Conservation (phyloP, 139 green algal species). For the Chlamydomonas incerta region DNA sequence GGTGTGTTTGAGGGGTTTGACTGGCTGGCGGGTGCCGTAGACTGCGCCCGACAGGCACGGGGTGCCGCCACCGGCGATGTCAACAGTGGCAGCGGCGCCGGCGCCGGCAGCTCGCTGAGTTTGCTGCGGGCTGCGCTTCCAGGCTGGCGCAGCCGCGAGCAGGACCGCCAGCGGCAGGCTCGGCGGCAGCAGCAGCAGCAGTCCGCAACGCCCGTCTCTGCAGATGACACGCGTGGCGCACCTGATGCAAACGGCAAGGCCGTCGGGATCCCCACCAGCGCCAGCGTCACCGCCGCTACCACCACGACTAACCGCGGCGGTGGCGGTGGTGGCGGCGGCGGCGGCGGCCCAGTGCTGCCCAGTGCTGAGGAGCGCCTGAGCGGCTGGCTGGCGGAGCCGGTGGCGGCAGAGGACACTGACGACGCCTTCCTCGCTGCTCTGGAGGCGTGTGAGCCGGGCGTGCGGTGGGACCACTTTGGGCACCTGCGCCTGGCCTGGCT, state of each 20-base stretch:
- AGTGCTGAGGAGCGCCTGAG: not conserved
- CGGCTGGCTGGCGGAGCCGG: constrained; percentile 4
- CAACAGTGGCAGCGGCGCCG: no score
- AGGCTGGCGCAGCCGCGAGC: not conserved
- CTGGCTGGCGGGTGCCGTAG: not conserved
- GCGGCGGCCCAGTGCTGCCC: no score
- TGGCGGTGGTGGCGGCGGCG: no score
- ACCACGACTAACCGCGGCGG: no score
- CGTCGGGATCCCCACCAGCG: no score
- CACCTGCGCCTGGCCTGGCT: constrained; percentile 47
- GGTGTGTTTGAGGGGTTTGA: not conserved
- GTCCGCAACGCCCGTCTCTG: no score
- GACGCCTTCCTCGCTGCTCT: constrained; percentile 21
- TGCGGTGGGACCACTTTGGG: constrained; percentile 31
- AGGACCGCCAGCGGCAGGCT: no score
- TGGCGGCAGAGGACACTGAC: not conserved
- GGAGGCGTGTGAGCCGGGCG: constrained; percentile 4
- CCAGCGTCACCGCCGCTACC: no score
- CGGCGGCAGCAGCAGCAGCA: no score
- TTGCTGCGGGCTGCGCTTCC: not conserved
- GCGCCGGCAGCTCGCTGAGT: not conserved
- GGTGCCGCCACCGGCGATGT: no score
- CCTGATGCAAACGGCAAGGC: no score
- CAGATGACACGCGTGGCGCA: no score
- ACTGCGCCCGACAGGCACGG: not conserved